These are phyloP conservation scores for Grosmannia huntii DNA, from an alignment of 2,329 filamentous ascomycete genomes.

Conservation along the genomic window DNA sequence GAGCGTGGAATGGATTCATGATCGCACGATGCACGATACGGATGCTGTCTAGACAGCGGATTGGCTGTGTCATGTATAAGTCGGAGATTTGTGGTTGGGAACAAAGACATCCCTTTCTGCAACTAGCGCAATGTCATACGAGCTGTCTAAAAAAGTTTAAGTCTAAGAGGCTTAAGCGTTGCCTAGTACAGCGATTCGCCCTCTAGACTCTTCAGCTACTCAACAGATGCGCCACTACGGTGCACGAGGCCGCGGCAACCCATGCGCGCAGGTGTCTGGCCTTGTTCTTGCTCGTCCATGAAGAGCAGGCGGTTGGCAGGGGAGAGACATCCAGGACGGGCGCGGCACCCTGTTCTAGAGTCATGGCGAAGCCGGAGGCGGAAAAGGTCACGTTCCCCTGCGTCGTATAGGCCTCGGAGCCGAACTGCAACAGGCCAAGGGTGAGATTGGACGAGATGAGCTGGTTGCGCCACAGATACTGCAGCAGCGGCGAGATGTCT, in stretches of 20 bases:
- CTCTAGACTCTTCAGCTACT: not conserved
- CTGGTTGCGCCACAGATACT: slow-evolving; percentile 3
- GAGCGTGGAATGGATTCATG: no score
- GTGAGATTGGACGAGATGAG: not conserved
- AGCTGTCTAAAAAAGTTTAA: not conserved
- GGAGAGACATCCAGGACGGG: not conserved
- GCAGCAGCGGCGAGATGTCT: slow-evolving; percentile 3
- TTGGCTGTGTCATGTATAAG: not conserved
- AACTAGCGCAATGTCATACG: not conserved
- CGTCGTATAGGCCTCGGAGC: not conserved
- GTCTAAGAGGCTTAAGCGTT: not conserved
- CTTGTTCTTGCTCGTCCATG: not conserved
- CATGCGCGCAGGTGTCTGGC: not conserved
- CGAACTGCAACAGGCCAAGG: not conserved
- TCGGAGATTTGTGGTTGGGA: not conserved
- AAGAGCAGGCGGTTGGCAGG: not conserved
- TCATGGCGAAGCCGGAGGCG: not conserved
- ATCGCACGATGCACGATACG: not conserved
- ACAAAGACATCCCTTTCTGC: not conserved
- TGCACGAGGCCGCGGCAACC: not conserved
- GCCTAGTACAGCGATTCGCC: no score
- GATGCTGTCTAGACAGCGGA: not conserved
- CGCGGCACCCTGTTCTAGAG: not conserved
- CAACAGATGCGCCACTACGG: not conserved
- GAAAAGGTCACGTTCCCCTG: slow-evolving; percentile 1